Percentiles rank a stretch among this genome's conserved stretches.
Evolutionary conservation across 2,329 filamentous ascomycete genomes (phyloP).

Genomic region (Xylaria sp.): DNA sequence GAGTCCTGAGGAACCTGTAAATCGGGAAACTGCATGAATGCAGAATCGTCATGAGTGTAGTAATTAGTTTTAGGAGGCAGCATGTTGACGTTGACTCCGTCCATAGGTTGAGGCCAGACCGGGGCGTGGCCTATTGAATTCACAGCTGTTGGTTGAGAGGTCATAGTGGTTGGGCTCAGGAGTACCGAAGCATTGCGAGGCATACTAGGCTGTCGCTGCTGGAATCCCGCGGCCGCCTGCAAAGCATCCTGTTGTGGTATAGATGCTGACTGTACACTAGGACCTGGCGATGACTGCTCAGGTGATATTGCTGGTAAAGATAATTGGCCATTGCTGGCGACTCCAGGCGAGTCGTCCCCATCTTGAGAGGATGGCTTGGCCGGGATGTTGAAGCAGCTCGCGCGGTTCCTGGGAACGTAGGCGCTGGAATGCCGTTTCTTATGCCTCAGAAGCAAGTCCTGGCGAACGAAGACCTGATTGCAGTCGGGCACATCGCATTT

Average conservation of each 20-base stretch:
- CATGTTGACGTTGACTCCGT: constrained; percentile 34
- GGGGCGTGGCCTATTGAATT: constrained; percentile 26
- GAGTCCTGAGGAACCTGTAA: constrained; percentile 33
- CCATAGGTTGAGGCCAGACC: constrained; percentile 33
- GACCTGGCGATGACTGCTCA: not conserved
- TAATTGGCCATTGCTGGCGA: constrained; percentile 16
- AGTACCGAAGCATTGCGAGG: constrained; percentile 45
- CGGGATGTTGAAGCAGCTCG: constrained; percentile 43
- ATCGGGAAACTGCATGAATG: constrained; percentile 33
- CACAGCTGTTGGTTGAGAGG: constrained; percentile 24
- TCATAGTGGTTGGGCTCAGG: constrained; percentile 36
- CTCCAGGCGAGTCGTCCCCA: constrained; percentile 22
- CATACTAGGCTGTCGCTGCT: constrained; percentile 31
- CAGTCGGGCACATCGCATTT: constrained; percentile 70
- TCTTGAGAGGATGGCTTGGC: constrained; percentile 25
- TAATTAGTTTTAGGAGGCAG: constrained; percentile 37
- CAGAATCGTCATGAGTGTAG: constrained; percentile 34
- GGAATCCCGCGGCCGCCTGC: constrained; percentile 22
- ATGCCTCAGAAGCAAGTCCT: constrained; percentile 67
- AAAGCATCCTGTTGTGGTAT: constrained; percentile 7
- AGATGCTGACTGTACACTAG: constrained; percentile 5
- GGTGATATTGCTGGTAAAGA: constrained; percentile 2
- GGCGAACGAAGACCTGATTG: constrained; percentile 70
- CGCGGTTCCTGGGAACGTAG: constrained; percentile 46
- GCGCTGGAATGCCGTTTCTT: constrained; percentile 58